A percentile compares a stretch with the other conserved stretches of the same genome.
Conservation (phyloP, 208 protist genomes). For the Acanthamoeba royreba region DNA sequence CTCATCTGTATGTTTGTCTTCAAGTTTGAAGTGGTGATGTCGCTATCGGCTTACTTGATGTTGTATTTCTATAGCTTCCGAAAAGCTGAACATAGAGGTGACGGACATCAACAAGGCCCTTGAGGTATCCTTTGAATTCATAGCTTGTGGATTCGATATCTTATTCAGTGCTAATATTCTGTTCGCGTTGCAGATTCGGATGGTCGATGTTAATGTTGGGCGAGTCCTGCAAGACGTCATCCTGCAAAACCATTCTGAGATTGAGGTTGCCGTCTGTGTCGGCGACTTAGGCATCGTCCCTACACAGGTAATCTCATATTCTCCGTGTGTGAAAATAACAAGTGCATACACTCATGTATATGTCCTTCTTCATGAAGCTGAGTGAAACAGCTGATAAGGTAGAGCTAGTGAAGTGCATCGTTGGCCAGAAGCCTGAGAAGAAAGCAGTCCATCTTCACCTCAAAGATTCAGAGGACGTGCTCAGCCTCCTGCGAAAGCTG, state of each 20-base stretch:
- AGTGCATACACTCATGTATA: not conserved
- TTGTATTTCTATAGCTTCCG: not conserved
- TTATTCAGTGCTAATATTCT: not conserved
- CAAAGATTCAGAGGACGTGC: not conserved
- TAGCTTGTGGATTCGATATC: too few relatives aligned
- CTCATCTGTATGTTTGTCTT: not conserved
- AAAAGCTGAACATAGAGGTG: not conserved
- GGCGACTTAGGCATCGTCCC: not conserved
- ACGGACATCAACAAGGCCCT: slow-evolving; percentile 15
- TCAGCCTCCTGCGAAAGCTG: not conserved
- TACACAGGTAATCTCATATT: not conserved
- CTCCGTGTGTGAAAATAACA: not conserved
- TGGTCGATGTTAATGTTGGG: not conserved
- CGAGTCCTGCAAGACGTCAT: not conserved
- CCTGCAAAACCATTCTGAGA: not conserved
- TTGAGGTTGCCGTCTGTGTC: not conserved
- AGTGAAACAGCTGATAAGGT: not conserved
- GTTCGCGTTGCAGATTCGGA: not conserved
- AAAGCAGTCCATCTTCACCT: not conserved
- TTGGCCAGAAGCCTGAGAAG: slow-evolving; percentile 29
- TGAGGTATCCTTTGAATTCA: not conserved
- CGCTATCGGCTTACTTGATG: not conserved
- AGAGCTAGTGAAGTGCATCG: not conserved
- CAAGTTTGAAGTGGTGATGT: too few relatives aligned
- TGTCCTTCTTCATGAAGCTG: not conserved